Percentiles rank a stretch among this genome's conserved stretches.
phyloP scores from a whole-genome alignment of 371 early-diverging fungal genomes.

The Mucor sp. region DNA sequence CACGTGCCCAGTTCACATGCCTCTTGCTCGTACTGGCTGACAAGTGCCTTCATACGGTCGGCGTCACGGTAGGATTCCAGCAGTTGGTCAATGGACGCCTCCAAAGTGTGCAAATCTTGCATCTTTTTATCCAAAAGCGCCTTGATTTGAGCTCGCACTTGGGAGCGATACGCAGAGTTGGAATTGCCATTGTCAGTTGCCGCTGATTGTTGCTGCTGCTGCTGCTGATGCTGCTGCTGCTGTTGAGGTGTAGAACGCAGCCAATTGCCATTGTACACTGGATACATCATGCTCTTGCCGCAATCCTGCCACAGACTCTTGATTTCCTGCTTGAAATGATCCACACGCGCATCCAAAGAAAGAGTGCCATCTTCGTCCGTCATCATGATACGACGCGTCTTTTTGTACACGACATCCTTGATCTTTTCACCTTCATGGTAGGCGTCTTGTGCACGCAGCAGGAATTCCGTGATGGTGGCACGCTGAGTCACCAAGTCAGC shows the following conservation, averaged over 20 bases:
- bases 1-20: conserved; percentile 33
- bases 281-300: conserved; percentile 31
- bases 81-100: conserved; percentile 25
- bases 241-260: conserved; percentile 14
- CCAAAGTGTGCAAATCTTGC: conserved; percentile 23
- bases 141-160: conserved; percentile 30
- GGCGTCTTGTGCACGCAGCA: conserved; percentile 44
- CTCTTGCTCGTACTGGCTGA: conserved; percentile 33
- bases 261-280: conserved; percentile 31
- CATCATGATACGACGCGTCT: conserved; percentile 39
- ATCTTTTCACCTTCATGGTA: conserved; percentile 47
- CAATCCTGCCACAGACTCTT: conserved; percentile 38
- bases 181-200: not conserved
- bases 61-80: conserved; percentile 26
- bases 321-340: conserved; percentile 29
- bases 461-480: conserved; percentile 38
- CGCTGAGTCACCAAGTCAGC: conserved; percentile 44
- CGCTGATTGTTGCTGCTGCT: not conserved
- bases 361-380: conserved; percentile 12
- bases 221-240: not conserved
- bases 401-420: conserved; percentile 36
- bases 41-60: conserved; percentile 24
- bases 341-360: conserved; percentile 26
- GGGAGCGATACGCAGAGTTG: conserved; percentile 22
- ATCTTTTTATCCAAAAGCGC: conserved; percentile 33